Conservation (phyloP, 2,329 filamentous ascomycete genomes). For the Penicillium hesseltinei region DNA sequence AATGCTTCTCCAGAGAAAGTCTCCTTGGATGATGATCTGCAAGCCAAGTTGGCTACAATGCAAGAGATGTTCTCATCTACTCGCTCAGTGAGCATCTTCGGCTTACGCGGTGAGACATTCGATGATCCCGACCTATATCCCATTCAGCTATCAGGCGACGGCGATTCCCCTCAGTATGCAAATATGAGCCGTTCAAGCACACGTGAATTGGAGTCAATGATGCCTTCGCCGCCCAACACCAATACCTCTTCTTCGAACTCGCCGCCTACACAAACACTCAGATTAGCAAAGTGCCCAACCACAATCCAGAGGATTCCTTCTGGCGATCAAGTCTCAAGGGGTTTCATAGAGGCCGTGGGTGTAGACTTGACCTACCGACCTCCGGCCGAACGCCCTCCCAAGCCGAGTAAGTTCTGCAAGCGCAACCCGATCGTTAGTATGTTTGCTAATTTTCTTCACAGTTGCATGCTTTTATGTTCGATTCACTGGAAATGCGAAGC, state of each 20-base stretch:
- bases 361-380: constrained; percentile 85
- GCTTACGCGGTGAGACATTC: constrained; percentile 43
- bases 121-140: constrained; percentile 48
- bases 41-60: constrained; percentile 44
- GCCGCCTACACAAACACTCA: constrained; percentile 26
- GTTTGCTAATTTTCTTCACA: constrained; percentile 40
- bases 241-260: constrained; percentile 42
- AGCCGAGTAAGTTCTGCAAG: constrained; percentile 54
- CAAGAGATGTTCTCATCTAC: constrained; percentile 50
- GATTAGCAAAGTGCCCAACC: constrained; percentile 26
- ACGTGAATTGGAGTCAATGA: constrained; percentile 34
- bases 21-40: constrained; percentile 45
- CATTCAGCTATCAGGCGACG: constrained; percentile 38
- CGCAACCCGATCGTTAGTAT: background rate
- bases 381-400: constrained; percentile 67
- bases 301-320: constrained; percentile 31
- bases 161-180: constrained; percentile 33
- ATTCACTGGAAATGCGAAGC: constrained; percentile 53
- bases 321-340: constrained; percentile 53
- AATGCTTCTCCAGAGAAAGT: constrained; percentile 45
- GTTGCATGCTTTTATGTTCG: constrained; percentile 87
- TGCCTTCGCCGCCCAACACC: constrained; percentile 42
- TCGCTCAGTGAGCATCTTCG: constrained; percentile 42
- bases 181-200: constrained; percentile 28
- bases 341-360: constrained; percentile 87